Base-by-base conservation (phyloP, 2,329 filamentous ascomycete genomes). In the Clarireedia hainanense region DNA sequence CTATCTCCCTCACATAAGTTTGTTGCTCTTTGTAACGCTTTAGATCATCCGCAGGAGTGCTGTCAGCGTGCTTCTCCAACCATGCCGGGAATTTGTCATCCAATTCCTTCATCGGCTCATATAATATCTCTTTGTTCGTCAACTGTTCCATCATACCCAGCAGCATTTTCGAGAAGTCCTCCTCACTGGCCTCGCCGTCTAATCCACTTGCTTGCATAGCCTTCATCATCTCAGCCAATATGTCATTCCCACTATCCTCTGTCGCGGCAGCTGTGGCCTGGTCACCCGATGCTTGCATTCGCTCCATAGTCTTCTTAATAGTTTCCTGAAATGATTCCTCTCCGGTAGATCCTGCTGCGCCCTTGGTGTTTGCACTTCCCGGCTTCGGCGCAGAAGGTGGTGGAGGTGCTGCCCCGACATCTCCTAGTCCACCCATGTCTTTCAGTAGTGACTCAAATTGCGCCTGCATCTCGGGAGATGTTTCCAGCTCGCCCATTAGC, bases 81-180 rank as follows among this genome's bases (percentile, higher is more conserved):
- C 94, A 99, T 2, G 74, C 83, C 0, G 91, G 92, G 68, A 94
- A 99, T 72, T 96, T 97, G 52, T 89, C 86, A 70, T 95, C 76
- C 48, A 99, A 76, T 73, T 99, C 94, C 75, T 96, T 96, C 91
- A 99, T 96, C 2, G 94, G 94, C 74, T 99, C 92, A 70, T 97
- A 97, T 50, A 99, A 74, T 60, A 99, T 96, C 64, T 97, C 94
- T 76, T 96, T 97, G 72, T 95, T 96, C 3, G 94, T 97, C 60
- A 99, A 79, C 72, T 99, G 91, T 74, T 97, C 90, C 92, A 99
- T 97, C 90, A 97, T 96, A 53, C 88, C 89, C 79, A 95, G 83
- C 58, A 99, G 81, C 84, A 97, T 90, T 74, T 95, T 92, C 56
- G 89, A 91, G 66, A 97, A 88, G 64, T 95, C 91, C 65, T 94